Evolutionary conservation across 2,329 filamentous ascomycete species (phyloP).

Genomic region (Aspergillus sp.): DNA sequence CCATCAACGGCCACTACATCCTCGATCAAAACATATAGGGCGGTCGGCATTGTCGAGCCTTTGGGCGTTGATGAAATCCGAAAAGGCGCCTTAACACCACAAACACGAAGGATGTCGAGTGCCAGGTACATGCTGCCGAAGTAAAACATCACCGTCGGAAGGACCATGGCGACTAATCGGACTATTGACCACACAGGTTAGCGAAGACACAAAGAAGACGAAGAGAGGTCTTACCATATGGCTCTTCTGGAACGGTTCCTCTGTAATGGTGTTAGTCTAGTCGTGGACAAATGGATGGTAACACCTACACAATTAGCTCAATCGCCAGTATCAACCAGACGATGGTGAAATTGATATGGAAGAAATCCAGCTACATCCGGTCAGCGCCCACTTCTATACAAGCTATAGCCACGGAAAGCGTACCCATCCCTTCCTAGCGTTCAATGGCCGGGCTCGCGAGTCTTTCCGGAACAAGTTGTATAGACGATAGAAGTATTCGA

Average conservation of each 20-base stretch:
- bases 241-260: slow-evolving; percentile 43
- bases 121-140: slow-evolving; percentile 45
- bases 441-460: slow-evolving; percentile 42
- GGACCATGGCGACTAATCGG: slow-evolving; percentile 47
- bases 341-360: slow-evolving; percentile 49
- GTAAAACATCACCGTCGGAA: slow-evolving; percentile 50
- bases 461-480: slow-evolving; percentile 41
- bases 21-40: slow-evolving; percentile 66
- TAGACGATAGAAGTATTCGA: slow-evolving; percentile 47
- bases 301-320: slow-evolving; percentile 45
- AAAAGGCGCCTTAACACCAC: slow-evolving; percentile 56
- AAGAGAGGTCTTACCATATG: slow-evolving; percentile 36
- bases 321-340: slow-evolving; percentile 47
- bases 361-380: slow-evolving; percentile 44
- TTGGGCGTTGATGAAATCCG: slow-evolving; percentile 65
- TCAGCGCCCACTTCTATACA: slow-evolving; percentile 7
- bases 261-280: slow-evolving; percentile 28
- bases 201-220: neutral
- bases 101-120: slow-evolving; percentile 45
- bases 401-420: neutral
- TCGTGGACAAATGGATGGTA: neutral
- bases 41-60: slow-evolving; percentile 59
- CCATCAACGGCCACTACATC: slow-evolving; percentile 69
- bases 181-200: slow-evolving; percentile 27
- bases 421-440: slow-evolving; percentile 48